phyloP scores from a whole-genome alignment of 2,329 filamentous ascomycete genomes.

The Juglanconis oblonga region DNA sequence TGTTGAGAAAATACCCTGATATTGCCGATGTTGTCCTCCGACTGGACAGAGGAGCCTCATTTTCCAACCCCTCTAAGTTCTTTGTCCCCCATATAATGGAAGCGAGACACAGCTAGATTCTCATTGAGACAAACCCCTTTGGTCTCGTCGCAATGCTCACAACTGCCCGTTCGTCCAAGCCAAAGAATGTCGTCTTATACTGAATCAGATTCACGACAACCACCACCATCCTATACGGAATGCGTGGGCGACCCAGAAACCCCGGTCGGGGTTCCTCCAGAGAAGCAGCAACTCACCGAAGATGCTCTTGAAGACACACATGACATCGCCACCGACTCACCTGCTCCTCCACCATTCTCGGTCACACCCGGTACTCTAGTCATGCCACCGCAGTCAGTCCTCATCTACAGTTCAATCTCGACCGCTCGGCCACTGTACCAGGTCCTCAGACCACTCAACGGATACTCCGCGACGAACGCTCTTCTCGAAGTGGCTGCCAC shows the following conservation, averaged over 20 bases:
- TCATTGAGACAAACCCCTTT: too few relatives aligned
- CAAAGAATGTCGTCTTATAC: not conserved
- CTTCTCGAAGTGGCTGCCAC: not conserved
- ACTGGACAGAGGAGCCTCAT: too few relatives aligned
- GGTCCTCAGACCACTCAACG: slow-evolving; percentile 1
- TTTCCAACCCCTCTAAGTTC: too few relatives aligned
- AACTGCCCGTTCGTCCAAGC: too few relatives aligned
- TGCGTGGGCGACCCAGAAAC: not conserved
- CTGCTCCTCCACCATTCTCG: slow-evolving; percentile 8
- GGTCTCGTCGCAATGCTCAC: too few relatives aligned
- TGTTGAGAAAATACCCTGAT: too few relatives aligned
- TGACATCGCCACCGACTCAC: not conserved
- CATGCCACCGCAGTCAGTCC: not conserved
- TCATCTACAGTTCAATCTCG: not conserved
- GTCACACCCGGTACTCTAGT: slow-evolving; percentile 9
- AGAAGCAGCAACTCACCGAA: not conserved
- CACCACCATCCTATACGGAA: not conserved
- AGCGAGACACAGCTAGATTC: too few relatives aligned
- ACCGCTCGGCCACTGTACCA: slow-evolving; percentile 3
- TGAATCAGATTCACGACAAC: not conserved
- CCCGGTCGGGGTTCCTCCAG: not conserved
- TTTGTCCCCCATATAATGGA: too few relatives aligned
- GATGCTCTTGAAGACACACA: not conserved
- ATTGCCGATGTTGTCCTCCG: too few relatives aligned
- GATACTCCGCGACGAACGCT: not conserved